Percentiles rank a stretch among this genome's conserved stretches.
Evolutionary conservation across 352 stramenopile genomes (phyloP).

Genomic region (Halophytophthora polymorphica): DNA sequence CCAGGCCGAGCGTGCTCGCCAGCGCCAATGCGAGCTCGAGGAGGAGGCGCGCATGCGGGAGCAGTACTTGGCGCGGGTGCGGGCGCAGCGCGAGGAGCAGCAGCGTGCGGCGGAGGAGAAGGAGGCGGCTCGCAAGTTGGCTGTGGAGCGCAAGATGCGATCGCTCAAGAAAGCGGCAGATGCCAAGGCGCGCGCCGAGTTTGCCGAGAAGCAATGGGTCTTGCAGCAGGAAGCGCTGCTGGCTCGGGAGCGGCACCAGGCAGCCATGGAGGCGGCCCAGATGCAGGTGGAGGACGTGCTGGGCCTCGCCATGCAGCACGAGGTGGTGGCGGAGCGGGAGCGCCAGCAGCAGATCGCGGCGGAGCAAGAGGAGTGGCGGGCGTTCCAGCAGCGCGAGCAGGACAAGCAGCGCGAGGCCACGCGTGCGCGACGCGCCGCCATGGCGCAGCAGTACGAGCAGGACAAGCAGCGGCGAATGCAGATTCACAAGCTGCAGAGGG

Average conservation of each 20-base stretch:
- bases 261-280: conserved; percentile 30
- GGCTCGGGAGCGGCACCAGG: conserved; percentile 29
- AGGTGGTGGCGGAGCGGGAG: conserved; percentile 35
- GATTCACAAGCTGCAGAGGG: conserved; percentile 61
- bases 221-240: conserved; percentile 35
- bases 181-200: conserved; percentile 46
- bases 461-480: conserved; percentile 63
- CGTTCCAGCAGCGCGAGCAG: conserved; percentile 50
- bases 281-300: conserved; percentile 61
- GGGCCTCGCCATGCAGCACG: conserved; percentile 26
- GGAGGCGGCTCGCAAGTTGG: conserved; percentile 32
- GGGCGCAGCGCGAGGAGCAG: conserved; percentile 37
- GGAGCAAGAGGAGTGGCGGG: conserved; percentile 58
- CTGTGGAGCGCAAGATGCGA: conserved; percentile 55
- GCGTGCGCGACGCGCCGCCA: conserved; percentile 36
- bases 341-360: conserved; percentile 46
- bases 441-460: conserved; percentile 61
- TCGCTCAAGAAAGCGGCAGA: conserved; percentile 63
- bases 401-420: conserved; percentile 52
- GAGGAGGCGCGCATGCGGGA: conserved; percentile 46
- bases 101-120: conserved; percentile 40
- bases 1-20: conserved; percentile 19
- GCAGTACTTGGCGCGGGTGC: conserved; percentile 51
- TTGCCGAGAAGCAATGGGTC: conserved; percentile 32
- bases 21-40: conserved; percentile 36